Evolutionary conservation across 306 rosid species (phyloP).

Genomic region (Adenanthera pavonina): DNA sequence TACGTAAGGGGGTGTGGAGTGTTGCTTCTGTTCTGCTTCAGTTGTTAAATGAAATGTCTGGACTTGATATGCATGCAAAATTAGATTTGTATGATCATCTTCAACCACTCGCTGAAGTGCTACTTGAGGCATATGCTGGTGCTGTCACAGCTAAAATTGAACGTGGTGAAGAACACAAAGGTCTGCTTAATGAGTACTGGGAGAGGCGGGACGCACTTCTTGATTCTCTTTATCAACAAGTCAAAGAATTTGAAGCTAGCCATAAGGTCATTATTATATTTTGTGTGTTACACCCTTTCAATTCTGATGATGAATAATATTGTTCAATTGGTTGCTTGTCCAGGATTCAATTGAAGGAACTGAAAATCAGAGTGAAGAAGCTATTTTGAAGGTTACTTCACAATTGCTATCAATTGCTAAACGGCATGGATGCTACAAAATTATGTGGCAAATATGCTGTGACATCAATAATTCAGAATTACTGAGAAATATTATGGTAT

Average conservation of each 20-base stretch:
- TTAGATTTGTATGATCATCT: conserved; percentile 70
- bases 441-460: conserved; percentile 80
- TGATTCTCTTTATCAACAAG: conserved; percentile 68
- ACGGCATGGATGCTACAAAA: conserved; percentile 81
- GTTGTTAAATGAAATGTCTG: conserved; percentile 70
- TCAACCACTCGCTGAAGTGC: conserved; percentile 78
- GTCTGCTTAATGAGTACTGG: conserved; percentile 86
- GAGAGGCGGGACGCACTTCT: conserved; percentile 84
- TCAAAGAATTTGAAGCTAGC: conserved; percentile 61
- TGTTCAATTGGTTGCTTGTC: conserved; percentile 48
- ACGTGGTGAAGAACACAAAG: conserved; percentile 73
- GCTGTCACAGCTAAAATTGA: conserved; percentile 88
- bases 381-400: conserved; percentile 62
- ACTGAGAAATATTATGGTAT: conserved; percentile 85
- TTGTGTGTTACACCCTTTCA: conserved; percentile 29
- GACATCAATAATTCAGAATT: conserved; percentile 82
- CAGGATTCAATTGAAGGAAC: conserved; percentile 67
- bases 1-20: conserved; percentile 86
- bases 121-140: conserved; percentile 89
- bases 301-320: conserved; percentile 38
- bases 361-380: conserved; percentile 59
- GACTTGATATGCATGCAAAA: conserved; percentile 65
- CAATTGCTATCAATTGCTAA: conserved; percentile 79
- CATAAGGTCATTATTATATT: conserved; percentile 61
- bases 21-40: conserved; percentile 76